Base-by-base conservation (phyloP, 1,284 basidiomycete genomes). In the Cerrena zonata region DNA sequence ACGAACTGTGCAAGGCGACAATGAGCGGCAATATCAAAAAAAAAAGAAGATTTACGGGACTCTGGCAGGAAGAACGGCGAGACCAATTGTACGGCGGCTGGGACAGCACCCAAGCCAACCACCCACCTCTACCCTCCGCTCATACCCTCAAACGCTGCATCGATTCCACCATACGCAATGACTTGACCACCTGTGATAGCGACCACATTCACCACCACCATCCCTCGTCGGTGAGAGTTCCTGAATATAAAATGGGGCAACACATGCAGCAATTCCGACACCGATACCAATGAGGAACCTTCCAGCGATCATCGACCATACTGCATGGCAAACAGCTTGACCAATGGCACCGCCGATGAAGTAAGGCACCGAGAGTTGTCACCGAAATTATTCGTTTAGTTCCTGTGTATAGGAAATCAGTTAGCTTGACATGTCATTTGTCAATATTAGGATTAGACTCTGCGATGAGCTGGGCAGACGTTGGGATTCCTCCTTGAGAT, bases 191-290 rank as follows among this genome's bases (percentile, higher is more conserved):
- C 69, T 0, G 82, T 84, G 57, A 84, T 84, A 69, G 80, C 77
- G 2, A 80, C 80, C 19, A 83, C 65, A 51, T 84, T 82, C 18
- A 85, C 65, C 21, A 81, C 80, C 4, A 91, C 89, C 77, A 92
- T 82, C 25, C 86, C 78, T 72, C 2, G 86, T 89, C 0, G 89
- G 89, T 0, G 87, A 82, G 22, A 92, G 76, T 65, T 92, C 90
- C 60, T 89, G 86, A 49, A 93, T 90, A 64, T 91, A 91, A 3
- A 92, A 72, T 2, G 89, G 88, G 0, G 87, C 85, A 47, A 89
- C 79, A 59, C 88, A 90, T 5, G 84, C 79, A n/a, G 88, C 87
- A 1, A 89, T 69, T 5, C 85, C 82, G 2, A 86, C 81, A 23
- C 77, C 82, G 21, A 81, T 66, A 24, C 87, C 88, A 48, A 91